Base-by-base conservation (phyloP, 208 protist species). In the Trypanosomatidae sp. region DNA sequence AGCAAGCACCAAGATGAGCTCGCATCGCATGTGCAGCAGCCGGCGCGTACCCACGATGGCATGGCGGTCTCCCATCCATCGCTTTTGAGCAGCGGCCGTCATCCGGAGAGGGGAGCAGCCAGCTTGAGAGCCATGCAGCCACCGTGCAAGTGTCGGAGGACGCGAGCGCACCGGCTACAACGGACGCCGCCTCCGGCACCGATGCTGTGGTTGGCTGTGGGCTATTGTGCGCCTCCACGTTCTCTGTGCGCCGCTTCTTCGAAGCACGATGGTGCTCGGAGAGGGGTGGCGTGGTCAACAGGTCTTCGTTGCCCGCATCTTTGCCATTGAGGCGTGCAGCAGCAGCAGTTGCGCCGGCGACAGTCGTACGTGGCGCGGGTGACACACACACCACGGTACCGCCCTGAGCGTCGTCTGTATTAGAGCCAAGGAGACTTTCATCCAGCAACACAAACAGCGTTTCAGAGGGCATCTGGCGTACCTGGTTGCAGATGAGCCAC, bases 1-100 rank as follows among this genome's bases (percentile, higher is more conserved):
- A 79, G 69, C 75, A 79, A 4, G 67, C 75, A 44, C 69, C 33
- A 53, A 79, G 60, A 56, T 79, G 75, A 1, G 30, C 1, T n/a
- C 69, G 69, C 69, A 79, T 46, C 7, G 75, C 75, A 9, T 58
- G 64, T n/a, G 41, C 47, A 33, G 68, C 68, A 0, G 46, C 52
- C 5, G 13, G n/a, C 10, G 75, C 8, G 28, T 79, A 74, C 9
- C 36, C 13, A 19, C 6, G 49, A 6, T 3, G 43, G 22, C n/a
- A 53, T 46, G 44, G 25, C 15, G n/a, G 44, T 41, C 44, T 17
- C 5, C 12, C 41, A 36, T 44, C 41, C 3, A 28, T 41, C 62
- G 19, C 41, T n/a, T 12, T 30, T 55, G 33, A 22, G 59, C 36
- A 0, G 33, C 25, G 22, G 22, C 25, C 44, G 19, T 33, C 64